Percentiles rank a stretch among this genome's conserved stretches.
These are phyloP conservation scores for Calocybe cyanea DNA, from an alignment of 768 basidiomycete species.

Conservation along the genomic window DNA sequence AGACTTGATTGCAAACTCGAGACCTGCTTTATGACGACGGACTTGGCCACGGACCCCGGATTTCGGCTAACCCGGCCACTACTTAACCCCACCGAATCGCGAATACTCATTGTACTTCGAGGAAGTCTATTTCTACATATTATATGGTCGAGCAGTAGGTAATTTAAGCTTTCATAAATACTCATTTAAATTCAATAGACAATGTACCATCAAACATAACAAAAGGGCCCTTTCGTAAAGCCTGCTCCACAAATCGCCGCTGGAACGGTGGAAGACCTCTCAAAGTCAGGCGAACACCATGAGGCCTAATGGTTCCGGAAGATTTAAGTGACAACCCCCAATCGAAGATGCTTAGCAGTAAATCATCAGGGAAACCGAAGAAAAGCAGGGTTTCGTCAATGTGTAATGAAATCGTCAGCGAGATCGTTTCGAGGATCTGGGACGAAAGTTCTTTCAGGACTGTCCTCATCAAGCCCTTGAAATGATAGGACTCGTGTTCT, in stretches of 20 bases:
- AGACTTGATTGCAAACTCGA: no score
- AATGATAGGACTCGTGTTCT: constrained; percentile 8
- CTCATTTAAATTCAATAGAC: constrained; percentile 16
- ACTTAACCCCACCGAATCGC: no score
- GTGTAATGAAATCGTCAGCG: constrained; percentile 19
- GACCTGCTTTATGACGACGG: no score
- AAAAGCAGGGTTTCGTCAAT: constrained; percentile 18
- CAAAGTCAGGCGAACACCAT: constrained; percentile 13
- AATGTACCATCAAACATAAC: constrained; percentile 13
- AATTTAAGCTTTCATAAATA: no score
- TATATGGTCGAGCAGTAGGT: no score
- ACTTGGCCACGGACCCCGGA: no score
- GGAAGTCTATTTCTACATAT: no score
- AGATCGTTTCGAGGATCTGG: constrained; percentile 16
- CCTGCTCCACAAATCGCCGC: constrained; percentile 11
- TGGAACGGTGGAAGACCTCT: constrained; percentile 16
- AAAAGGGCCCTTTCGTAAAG: constrained; percentile 16
- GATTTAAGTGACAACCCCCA: constrained; percentile 20
- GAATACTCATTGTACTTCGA: no score
- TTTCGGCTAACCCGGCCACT: no score
- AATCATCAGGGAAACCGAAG: constrained; percentile 25
- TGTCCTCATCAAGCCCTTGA: constrained; percentile 19
- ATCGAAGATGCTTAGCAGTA: constrained; percentile 21
- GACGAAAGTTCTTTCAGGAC: constrained; percentile 23
- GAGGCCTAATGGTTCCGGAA: constrained; percentile 14